Percentiles rank a stretch among this genome's conserved stretches.
These are phyloP conservation scores for Kingdonia uniflora DNA, from an alignment of 164 flowering plant species.

Conservation along the genomic window DNA sequence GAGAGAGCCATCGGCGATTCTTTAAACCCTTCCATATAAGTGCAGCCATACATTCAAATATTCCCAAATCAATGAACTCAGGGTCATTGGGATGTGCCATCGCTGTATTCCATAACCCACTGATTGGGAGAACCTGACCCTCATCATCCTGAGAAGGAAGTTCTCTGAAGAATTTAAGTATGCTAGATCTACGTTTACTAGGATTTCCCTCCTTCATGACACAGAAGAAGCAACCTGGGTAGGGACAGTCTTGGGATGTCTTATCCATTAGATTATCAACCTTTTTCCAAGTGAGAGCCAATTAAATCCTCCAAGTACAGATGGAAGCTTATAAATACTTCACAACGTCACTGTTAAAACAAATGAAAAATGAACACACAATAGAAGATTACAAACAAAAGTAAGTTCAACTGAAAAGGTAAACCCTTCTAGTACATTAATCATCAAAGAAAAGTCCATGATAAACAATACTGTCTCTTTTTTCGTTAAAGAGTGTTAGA, in stretches of 20 bases:
- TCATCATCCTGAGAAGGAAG: constrained; percentile 95
- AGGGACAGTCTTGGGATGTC: constrained; percentile 71
- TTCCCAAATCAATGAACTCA: constrained; percentile 90
- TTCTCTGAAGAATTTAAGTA: constrained; percentile 86
- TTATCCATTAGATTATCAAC: constrained; percentile 54
- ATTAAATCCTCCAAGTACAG: constrained; percentile 6
- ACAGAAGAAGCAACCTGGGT: constrained; percentile 98
- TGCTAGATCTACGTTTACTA: constrained; percentile 73
- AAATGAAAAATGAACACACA: neutral
- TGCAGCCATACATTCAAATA: constrained; percentile 97
- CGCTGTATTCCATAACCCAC: constrained; percentile 99
- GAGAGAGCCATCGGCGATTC: constrained; percentile 91
- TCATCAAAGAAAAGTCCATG: too few relatives aligned
- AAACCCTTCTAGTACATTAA: too few relatives aligned
- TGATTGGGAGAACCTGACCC: constrained; percentile 97
- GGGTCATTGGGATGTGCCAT: constrained; percentile 99
- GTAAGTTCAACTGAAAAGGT: too few relatives aligned
- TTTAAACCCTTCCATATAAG: constrained; percentile 91
- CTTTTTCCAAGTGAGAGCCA: constrained; percentile 11
- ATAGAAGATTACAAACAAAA: too few relatives aligned
- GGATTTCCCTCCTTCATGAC: constrained; percentile 98
- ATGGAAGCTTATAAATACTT: constrained; percentile 5
- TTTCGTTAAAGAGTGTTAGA: too few relatives aligned
- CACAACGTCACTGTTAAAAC: constrained; percentile 17
- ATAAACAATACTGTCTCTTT: too few relatives aligned